These are phyloP conservation scores for Pichia paraexigua DNA, from an alignment of 805 yeast genomes.

Conservation along the genomic window DNA sequence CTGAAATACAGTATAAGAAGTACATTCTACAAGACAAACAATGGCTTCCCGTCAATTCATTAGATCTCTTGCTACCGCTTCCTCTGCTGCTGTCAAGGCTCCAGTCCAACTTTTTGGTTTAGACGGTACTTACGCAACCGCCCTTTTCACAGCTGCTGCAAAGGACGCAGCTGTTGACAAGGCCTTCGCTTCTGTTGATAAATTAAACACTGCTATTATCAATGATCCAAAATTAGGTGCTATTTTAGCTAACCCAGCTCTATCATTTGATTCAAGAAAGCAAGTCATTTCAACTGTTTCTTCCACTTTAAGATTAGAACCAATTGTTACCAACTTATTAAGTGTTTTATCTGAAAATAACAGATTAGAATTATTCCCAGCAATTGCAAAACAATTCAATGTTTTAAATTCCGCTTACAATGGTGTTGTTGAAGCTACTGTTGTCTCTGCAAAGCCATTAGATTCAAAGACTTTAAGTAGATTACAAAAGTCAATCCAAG, in stretches of 20 bases:
- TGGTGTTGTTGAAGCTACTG: constrained; percentile 88
- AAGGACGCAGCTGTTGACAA: constrained; percentile 67
- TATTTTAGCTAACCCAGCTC: constrained; percentile 74
- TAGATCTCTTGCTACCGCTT: constrained; percentile 68
- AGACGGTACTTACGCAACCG: constrained; percentile 96
- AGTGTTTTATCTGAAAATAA: constrained; percentile 87
- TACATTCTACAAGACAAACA: constrained; percentile 8
- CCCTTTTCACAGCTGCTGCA: constrained; percentile 86
- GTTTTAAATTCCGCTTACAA: constrained; percentile 79
- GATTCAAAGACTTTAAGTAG: constrained; percentile 73
- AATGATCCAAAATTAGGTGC: constrained; percentile 56
- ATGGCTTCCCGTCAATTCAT: constrained; percentile 60
- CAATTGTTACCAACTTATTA: constrained; percentile 71
- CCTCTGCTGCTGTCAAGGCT: constrained; percentile 45
- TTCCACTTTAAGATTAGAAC: constrained; percentile 45
- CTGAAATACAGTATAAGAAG: background rate
- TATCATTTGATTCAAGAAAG: constrained; percentile 67
- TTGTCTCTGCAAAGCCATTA: constrained; percentile 79
- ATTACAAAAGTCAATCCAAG: constrained; percentile 68
- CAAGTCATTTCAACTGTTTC: constrained; percentile 57
- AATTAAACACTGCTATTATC: constrained; percentile 46
- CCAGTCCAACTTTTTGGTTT: constrained; percentile 93
- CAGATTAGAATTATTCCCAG: constrained; percentile 66
- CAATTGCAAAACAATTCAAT: constrained; percentile 63
- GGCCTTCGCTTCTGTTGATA: constrained; percentile 56